Base-by-base conservation (phyloP, 2,329 filamentous ascomycete species). In the Epichloe baconii region DNA sequence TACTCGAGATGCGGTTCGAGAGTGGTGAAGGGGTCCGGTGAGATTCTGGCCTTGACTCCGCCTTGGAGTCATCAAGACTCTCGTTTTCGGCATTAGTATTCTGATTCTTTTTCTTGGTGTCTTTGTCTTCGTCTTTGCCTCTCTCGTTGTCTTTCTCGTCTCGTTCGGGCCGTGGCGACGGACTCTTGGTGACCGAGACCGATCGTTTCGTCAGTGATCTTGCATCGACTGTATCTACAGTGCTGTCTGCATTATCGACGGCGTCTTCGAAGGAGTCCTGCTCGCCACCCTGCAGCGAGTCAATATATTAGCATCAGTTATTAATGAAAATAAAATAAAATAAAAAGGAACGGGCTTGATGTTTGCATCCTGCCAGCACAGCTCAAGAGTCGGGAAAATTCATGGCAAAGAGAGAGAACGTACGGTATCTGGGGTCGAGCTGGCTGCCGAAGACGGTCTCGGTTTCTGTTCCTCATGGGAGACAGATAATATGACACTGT, bases 231-330 rank as follows among this genome's bases (percentile, higher is more conserved):
- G 86, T 88, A 73, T 95, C 88, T 70, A 17, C 34, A 17, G 41
- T 31, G 23, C 21, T 41, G 41, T 50, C 50, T 42, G 47, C 68
- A 53, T 75, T 78, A 66, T 87, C 85, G 58, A 80, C 71, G 51
- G 87, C 88, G 73, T 95, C 88, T 70, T 95, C 88, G 62, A 94
- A 95, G 15, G 78, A 58, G 41, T 70, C 68, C 35, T 62, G 53
- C 34, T 68, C 67, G 37, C 57, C 56, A 40, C 53, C 52, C 66
- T 70, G 51, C 26, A 23, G 34, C 51, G 54, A 47, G 57, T 60
- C 52, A 57, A 52, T 52, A 50, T 17, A 31, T 46, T 6, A 47
- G 36, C 44, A 38, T 14, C 8, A 21, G 35, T 17, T 14, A 17
- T 31, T 11, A 4, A 31, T 11, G 8, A 31, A 31, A 31, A 4